Base-by-base conservation (phyloP, 1,284 basidiomycete genomes). In the Violaceomyces palustris region DNA sequence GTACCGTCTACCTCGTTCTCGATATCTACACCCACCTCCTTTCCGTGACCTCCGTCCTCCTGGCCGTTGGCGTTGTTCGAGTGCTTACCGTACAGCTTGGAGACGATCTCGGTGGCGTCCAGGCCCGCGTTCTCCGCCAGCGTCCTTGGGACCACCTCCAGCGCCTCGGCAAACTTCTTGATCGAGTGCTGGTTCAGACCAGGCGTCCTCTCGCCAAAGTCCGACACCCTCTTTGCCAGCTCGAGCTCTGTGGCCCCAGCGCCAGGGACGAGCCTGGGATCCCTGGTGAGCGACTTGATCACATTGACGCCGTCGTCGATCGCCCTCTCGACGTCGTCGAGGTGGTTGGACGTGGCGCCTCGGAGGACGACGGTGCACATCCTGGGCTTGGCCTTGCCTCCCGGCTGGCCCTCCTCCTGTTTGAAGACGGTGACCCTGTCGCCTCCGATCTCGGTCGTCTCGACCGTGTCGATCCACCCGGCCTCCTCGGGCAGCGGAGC, bases 271-370 rank as follows among this genome's bases (percentile, higher is more conserved):
- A 97, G 79, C 35, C 92, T 79, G 19, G 84, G 80, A 69, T 99
- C 94, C 69, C 91, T 90, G 59, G 97, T 77, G 46, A 99, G 76
- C 23, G 87, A 82, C 77, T 97, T 94, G 76, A 99, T 87, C 32
- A 94, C 92, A 75, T 91, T 93, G 61, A 94, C 90, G 21, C 93
- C 94, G 68, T 98, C 93, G 71, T 98, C 94, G 42, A 99, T 81
- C 22, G 92, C 90, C 22, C 94, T 83, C 75, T 99, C 86, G 19
- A 98, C 82, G 74, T 98, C 94, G 73, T 99, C 94, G 41, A 98
- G 78, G 60, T 85, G 83, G 76, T 94, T 97, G 39, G 88, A 82
- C 1, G 94, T 99, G 30, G 94, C 93, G 4, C 94, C 94, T 15
- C 70, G 67, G 25, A 73, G 51, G 2, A 73, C 69, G 17, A 72